A percentile compares a stretch with the other conserved stretches of the same genome.
Conservation (phyloP, 140 eudicot genomes). For the Senecio squalidus region DNA sequence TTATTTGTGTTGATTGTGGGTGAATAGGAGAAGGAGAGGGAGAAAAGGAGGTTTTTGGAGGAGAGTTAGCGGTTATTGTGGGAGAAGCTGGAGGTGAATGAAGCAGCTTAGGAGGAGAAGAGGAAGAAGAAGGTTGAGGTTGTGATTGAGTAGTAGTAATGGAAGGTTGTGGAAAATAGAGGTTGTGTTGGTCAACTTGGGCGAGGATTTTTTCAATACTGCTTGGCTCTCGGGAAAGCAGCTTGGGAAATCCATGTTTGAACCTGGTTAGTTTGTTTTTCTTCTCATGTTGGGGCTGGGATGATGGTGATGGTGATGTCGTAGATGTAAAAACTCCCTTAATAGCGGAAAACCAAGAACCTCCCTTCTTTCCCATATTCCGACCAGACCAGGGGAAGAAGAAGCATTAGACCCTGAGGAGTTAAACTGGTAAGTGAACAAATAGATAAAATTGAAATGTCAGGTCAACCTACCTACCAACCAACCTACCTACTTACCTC, state of each 20-base stretch:
- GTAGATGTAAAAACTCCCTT: slow-evolving; percentile 59
- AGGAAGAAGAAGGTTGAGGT: slow-evolving; percentile 16
- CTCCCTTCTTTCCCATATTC: slow-evolving; percentile 85
- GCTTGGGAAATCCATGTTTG: slow-evolving; percentile 57
- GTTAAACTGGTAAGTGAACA: too few species aligned
- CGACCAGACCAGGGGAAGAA: too few species aligned
- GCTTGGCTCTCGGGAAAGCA: slow-evolving; percentile 77
- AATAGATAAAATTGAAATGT: too few species aligned
- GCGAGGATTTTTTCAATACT: slow-evolving; percentile 89
- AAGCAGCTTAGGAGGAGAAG: slow-evolving; percentile 19
- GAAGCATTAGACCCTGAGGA: too few species aligned
- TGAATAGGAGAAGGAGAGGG: slow-evolving; percentile 16
- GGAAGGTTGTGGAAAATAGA: not conserved
- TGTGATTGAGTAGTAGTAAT: slow-evolving; percentile 14
- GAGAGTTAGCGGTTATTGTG: slow-evolving; percentile 7
- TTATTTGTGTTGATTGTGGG: slow-evolving; percentile 19
- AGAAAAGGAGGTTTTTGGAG: slow-evolving; percentile 14
- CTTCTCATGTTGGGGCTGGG: slow-evolving; percentile 40
- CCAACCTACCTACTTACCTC: too few species aligned
- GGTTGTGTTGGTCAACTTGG: slow-evolving; percentile 59
- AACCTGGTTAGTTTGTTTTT: slow-evolving; percentile 27
- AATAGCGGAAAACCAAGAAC: slow-evolving; percentile 81
- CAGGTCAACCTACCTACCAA: too few species aligned
- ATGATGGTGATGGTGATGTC: too few species aligned
- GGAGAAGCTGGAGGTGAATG: not conserved